Evolutionary conservation across 1,284 basidiomycete species (phyloP), one percentile per base, ranked within the genome.

Genomic region (Coriolopsis trogii): DNA sequence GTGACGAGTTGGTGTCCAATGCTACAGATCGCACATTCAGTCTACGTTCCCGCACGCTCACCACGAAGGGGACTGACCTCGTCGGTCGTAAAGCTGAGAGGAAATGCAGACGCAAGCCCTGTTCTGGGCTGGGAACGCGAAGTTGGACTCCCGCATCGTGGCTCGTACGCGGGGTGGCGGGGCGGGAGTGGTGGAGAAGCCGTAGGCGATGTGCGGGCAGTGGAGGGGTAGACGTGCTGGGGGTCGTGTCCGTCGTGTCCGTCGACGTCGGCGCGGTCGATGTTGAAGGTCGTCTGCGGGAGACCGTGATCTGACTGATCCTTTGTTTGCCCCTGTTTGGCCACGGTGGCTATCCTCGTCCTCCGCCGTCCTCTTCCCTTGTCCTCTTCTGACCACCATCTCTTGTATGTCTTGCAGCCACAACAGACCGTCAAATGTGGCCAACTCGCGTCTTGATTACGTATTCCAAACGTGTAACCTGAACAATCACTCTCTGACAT

Each of bases 91-190:
- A 6, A 98, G 81, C 72, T 95, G 89, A 13, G 93, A 91, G 12
- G 93, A 92, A 58, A 99, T 97, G 67, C 90, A 93, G 46, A 98
- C 92, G 68, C 91, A 93, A 13, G 96, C 96, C 76, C 94, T 85
- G 77, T 97, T 97, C 77, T 96, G 94, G 39, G 87, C 84, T 24
- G 95, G 93, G 73, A 96, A 96, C 49, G 90, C 89, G 75, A 96
- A 95, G 81, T 97, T 98, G 66, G 92, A 92, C 72, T 99, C 95
- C 65, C 96, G 85, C 96, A 99, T 98, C 12, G n/a, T n/a, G n/a
- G n/a, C n/a, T 16, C 16, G 13, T 21, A 23, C 18, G 41, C 30
- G 21, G 45, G 33, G 31, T 37, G 51, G 38, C 16, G 54, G 56
- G 21, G 36, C 46, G 30, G 30, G 16, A 24, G 29, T 20, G 8